Base-by-base conservation (phyloP, 78 protist species). In the Creolimax fragrantissima region DNA sequence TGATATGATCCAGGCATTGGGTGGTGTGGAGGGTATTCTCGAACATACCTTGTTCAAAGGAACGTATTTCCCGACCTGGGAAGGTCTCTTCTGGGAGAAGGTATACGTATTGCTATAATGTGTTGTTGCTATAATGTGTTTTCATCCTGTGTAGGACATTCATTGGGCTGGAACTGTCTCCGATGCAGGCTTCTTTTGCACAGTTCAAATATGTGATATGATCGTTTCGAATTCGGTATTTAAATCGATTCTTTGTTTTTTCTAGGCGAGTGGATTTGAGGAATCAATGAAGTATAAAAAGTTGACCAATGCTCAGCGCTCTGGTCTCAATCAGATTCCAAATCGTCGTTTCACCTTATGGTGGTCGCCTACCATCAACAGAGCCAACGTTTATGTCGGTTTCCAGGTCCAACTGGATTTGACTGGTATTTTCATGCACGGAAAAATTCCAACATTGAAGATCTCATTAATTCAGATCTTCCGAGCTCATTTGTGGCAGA, bases 321-420 rank as follows among this genome's bases (percentile, higher is more conserved):
- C 97, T 6, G 99, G 99, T 95, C 94, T 99, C 45, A 99, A 97
- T 94, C 99, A 99, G 95, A 98, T 99, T 89, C 99, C 99, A 58
- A 99, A 99, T 96, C 96, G 99, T 3, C 97, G 99, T 44, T 99
- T 99, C 95, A 98, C 99, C 42, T 97, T 99, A 43, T 99, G 99
- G 99, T 99, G 99, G 99, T 98, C 99, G 45, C 99, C 99, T 45
- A 99, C 99, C n/a, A 99, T 99, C 97, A 99, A 99, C 92, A 94
- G 99, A 35, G 98, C 99, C 90, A 98, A 98, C 93, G 99, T 99
- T 4, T 99, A 99, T 95, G 98, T 98, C 37, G 99, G 99, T 44
- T 98, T 97, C 97, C 98, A 97, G 91, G 99, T 99, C 89, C 99
- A 99, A 95, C 96, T 99, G 36, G 99, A 99, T 45, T 92, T 99